phyloP scores from a whole-genome alignment of 208 protist species.

The Trypanosoma melophagium region DNA sequence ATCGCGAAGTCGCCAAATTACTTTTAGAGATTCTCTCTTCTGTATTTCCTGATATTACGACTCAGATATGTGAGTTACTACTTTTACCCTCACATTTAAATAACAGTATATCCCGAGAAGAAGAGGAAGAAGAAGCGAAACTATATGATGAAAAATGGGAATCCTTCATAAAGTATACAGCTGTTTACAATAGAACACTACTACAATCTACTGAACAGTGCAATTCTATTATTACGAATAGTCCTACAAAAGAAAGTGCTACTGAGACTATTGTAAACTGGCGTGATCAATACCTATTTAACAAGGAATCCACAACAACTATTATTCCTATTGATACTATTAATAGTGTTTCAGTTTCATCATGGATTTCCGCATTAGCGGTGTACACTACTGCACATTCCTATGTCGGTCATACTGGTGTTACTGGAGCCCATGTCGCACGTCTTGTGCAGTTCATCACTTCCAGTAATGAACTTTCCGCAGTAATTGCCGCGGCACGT shows the following conservation, averaged over 20 bases:
- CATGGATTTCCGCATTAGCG: constrained; percentile 21
- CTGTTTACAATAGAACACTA: constrained; percentile 18
- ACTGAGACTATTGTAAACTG: constrained; percentile 3
- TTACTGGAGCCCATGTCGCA: constrained; percentile 10
- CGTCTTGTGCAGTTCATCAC: constrained; percentile 16
- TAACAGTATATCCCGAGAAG: background rate
- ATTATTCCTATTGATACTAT: background rate
- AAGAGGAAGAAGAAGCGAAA: background rate
- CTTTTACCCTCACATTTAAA: background rate
- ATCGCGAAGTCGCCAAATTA: constrained; percentile 3
- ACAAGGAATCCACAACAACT: background rate
- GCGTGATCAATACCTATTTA: constrained; percentile 16
- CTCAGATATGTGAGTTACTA: constrained; percentile 15
- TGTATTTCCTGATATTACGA: constrained; percentile 9
- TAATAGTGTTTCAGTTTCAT: background rate
- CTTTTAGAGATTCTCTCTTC: constrained; percentile 25
- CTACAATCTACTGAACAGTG: background rate
- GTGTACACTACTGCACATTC: constrained; percentile 4
- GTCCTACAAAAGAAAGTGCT: background rate
- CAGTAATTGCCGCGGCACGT: constrained; percentile 17
- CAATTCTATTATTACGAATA: background rate
- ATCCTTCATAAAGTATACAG: constrained; percentile 20
- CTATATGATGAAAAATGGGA: constrained; percentile 3
- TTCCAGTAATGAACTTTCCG: constrained; percentile 5
- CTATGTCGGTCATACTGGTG: constrained; percentile 3